Evolutionary conservation across 169 alveolate genomes (phyloP), one percentile per base, ranked within the genome.

Genomic region (Plasmodium vivax): DNA sequence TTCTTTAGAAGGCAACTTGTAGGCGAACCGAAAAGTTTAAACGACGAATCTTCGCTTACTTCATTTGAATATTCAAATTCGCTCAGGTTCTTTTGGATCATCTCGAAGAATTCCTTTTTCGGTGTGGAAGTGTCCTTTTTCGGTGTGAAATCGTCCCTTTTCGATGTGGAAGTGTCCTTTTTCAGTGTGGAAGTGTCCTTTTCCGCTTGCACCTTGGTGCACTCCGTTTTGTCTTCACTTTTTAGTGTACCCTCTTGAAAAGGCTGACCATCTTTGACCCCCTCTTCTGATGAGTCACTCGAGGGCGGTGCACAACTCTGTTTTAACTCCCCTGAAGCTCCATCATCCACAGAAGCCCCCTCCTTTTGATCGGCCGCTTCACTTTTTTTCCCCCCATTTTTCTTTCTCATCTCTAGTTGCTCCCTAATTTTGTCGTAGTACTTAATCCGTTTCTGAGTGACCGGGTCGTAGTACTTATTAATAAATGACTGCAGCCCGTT

Each of bases 1-100:
- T 93, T 88, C 83, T 96, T 96, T 68, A 90, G 51, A 90, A 90
- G 82, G 38, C 94, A 90, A 79, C 94, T 90, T 1, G 75, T 79
- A 79, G 87, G 36, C 8, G 91, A 80, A 62, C 94, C 94, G 73
- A 90, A 90, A 41, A 90, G 94, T 34, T 27, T 90, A 90, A 90
- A 90, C 72, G 94, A 90, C 34, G 77, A 58, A 80, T 90, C 94
- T 14, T 75, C 87, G 45, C 47, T 80, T 62, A 80, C 94, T 58
- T 80, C 83, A 90, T 90, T 79, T 30, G 82, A 38, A 90, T 81
- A 79, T 81, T 36, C 54, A 54, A 58, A 19, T 38, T 58, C 91
- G 32, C 73, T 81, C 14, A 90, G 32, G 51, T 80, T 90, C 54
- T 62, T 81, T 80, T 90, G 41, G 5, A 90, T 90, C 74, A 80